Base-by-base conservation (phyloP, 768 basidiomycete species). In the Artomyces pyxidatus region DNA sequence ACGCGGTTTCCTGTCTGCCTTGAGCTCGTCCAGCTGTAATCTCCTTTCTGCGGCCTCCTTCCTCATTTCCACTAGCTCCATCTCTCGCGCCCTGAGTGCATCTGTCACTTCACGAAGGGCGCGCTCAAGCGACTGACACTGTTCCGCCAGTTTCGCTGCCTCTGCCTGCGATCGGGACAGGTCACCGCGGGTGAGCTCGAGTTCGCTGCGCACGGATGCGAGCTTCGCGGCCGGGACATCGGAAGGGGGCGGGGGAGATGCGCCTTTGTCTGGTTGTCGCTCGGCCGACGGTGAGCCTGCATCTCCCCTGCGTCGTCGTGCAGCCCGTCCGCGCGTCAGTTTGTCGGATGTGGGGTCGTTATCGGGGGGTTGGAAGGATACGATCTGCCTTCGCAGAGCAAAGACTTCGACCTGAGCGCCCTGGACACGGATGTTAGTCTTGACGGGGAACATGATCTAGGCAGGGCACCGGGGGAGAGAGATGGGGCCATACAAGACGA, bases 81-180 rank as follows among this genome's bases (percentile, higher is more conserved):
- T 58, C 52, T 87, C 85, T 52, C 77, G 74, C 1, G 69, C 53
- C 49, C 72, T 73, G 55, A 87, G 62, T 42, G 78, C 54, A 11
- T 85, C 82, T 43, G 76, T 71, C 42, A 81, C 78, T 56, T 86
- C 84, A 57, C 71, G 76, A 50, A 88, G 66, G 16, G 79, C 72
- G 57, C 69, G 75, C 58, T 88, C 85, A 42, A 87, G 70, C 60
- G 71, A 63, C 62, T 70, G 76, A 64, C 77, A 83, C 14, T 77
- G 73, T 53, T 86, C 85, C 47, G 82, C 74, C 28, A 82, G 66
- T 41, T 74, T 76, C 25, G 72, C 63, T 19, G 77, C 68, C 43
- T 84, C 78, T 48, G 69, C 64, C 53, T 74, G 74, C 71, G 50
- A 73, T 74, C 43, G 74, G 69, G 29, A 81, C 71, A 49, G 81